Evolutionary conservation across 2,329 filamentous ascomycete genomes (phyloP), one percentile per base, ranked within the genome.

Genomic region (Exserohilum turcica): DNA sequence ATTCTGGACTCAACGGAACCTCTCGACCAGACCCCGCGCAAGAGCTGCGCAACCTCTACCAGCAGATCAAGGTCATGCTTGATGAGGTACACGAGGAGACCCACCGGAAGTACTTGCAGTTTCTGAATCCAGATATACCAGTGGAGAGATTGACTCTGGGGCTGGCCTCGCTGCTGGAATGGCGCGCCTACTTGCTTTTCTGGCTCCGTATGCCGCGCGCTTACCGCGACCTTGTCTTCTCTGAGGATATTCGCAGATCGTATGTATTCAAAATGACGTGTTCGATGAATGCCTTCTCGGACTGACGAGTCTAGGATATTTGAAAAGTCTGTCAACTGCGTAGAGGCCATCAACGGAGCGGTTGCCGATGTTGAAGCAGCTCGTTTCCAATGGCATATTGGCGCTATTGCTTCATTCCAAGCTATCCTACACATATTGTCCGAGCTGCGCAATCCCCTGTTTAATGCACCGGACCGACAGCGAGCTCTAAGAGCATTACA

Each of bases 391-490:
- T 76, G 73, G 73, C 73, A 76, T 44, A 73, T 75, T 46, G 68
- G 70, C n/a, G 66, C 65, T 3, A 63, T 71, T 33, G 67, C 68
- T n/a, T 67, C 66, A 7, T 72, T 72, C 54, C 70, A 72, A 46
- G 68, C 70, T 2, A 74, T 76, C 37, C 74, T 74, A 69, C 72
- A 75, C 40, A 67, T 74, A 7, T 61, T 76, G 0, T 74, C 72
- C 3, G 73, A 76, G 47, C 60, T 76, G n/a, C 68, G 72, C 12
- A 73, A 73, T 43, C 68, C 72, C 2, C 56, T 71, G 13, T 75
- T 75, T 50, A 60, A 72, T 24, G 64, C 60, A 10, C 69, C 71
- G 6, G 71, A 74, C 42, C 67, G 71, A 21, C 60, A 72, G 43
- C 70, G 71, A 16, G 73, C 73, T 6, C 52, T 74, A 2, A 64